These are phyloP conservation scores for Termitomyces sp. DNA, from an alignment of 768 basidiomycete genomes.

Conservation along the genomic window DNA sequence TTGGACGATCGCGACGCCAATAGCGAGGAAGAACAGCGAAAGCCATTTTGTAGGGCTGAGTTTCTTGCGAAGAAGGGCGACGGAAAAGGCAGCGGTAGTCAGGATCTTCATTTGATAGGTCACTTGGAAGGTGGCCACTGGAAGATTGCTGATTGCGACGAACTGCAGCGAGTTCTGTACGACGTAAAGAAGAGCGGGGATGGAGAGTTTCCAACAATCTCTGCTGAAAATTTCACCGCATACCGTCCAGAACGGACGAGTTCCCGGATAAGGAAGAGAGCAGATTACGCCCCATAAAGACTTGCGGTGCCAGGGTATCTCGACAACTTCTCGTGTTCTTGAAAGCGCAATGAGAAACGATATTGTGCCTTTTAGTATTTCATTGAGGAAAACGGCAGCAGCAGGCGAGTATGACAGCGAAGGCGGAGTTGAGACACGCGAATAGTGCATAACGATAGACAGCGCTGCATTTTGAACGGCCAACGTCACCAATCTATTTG, in stretches of 20 bases:
- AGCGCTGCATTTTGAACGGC: constrained; percentile 94
- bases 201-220: constrained; percentile 97
- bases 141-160: constrained; percentile 92
- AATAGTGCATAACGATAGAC: constrained; percentile 98
- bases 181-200: constrained; percentile 92
- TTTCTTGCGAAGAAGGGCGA: constrained; percentile 73
- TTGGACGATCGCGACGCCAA: constrained; percentile 94
- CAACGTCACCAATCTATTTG: constrained; percentile 68
- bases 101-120: constrained; percentile 99
- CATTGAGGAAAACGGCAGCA: constrained; percentile 90
- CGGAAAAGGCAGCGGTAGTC: constrained; percentile 92
- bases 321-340: constrained; percentile 40
- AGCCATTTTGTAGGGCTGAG: constrained; percentile 81
- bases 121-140: constrained; percentile 96
- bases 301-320: constrained; percentile 38
- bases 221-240: constrained; percentile 77
- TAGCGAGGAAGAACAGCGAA: constrained; percentile 80
- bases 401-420: constrained; percentile 88
- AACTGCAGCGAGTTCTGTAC: constrained; percentile 98
- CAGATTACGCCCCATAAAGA: constrained; percentile 33
- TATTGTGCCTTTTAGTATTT: constrained; percentile 90
- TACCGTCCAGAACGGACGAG: constrained; percentile 50
- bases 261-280: constrained; percentile 41
- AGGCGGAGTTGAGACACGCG: constrained; percentile 81
- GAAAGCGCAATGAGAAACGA: constrained; percentile 83